A percentile compares a stretch with the other conserved stretches of the same genome.
phyloP scores from a whole-genome alignment of 2,329 filamentous ascomycete genomes.

The Dryadomyces quercivorus region DNA sequence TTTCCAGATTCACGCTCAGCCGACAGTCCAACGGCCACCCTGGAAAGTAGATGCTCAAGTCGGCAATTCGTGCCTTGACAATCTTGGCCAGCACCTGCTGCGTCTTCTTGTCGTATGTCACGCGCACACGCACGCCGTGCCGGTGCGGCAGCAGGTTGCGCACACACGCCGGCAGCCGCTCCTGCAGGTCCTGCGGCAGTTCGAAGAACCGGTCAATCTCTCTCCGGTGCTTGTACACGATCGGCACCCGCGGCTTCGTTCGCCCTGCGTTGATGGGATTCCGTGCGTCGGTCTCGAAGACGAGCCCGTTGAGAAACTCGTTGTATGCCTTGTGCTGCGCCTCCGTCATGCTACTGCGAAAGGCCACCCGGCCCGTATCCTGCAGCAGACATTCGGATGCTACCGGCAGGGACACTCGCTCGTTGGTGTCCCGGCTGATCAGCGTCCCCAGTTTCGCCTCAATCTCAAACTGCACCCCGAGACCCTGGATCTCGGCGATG shows the following conservation, averaged over 20 bases:
- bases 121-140: conserved; percentile 51
- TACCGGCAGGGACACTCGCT: conserved; percentile 56
- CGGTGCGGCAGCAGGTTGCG: conserved; percentile 46
- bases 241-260: conserved; percentile 39
- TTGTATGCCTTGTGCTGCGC: conserved; percentile 75
- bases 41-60: conserved; percentile 80
- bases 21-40: conserved; percentile 73
- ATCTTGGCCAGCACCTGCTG: conserved; percentile 62
- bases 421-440: conserved; percentile 58
- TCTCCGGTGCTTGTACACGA: conserved; percentile 71
- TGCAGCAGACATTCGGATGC: conserved; percentile 58
- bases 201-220: conserved; percentile 85
- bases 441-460: conserved; percentile 87
- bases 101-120: conserved; percentile 66
- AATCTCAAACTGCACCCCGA: conserved; percentile 71
- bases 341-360: conserved; percentile 86
- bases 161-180: conserved; percentile 52
- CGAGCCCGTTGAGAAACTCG: conserved; percentile 63
- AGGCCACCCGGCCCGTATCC: conserved; percentile 43
- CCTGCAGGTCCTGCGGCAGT: conserved; percentile 46
- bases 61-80: conserved; percentile 77
- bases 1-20: conserved; percentile 89
- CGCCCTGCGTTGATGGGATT: conserved; percentile 31
- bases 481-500: conserved; percentile 47
- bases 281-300: conserved; percentile 44